Percentiles rank a stretch among this genome's conserved stretches.
phyloP scores from a whole-genome alignment of 228 moss, liverwort and hornwort species.

The Sphagnum fallax region DNA sequence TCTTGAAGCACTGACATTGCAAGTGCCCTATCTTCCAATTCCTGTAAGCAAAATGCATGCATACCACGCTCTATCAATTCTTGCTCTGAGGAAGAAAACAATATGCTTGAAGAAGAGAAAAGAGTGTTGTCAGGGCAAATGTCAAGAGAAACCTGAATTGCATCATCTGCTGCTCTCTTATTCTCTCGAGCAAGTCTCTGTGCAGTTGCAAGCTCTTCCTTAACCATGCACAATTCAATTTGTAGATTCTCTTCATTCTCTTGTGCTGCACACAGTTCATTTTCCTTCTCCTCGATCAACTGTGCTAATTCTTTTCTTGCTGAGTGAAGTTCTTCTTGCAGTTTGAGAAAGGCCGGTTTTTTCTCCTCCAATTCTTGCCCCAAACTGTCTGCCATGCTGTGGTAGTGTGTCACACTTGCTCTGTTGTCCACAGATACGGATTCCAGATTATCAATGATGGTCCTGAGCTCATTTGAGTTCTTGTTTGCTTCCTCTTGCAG shows the following conservation, averaged over 20 bases:
- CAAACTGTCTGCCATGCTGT: not conserved
- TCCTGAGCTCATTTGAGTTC: conserved; percentile 8
- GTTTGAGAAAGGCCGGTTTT: not conserved
- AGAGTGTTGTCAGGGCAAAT: not conserved
- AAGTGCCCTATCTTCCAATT: conserved; percentile 13
- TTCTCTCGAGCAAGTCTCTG: not conserved
- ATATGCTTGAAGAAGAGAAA: not conserved
- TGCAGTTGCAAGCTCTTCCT: conserved; percentile 8
- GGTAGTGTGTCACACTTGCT: not conserved
- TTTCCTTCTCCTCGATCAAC: conserved; percentile 7
- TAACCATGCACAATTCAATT: conserved; percentile 10
- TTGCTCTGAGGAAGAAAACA: not conserved
- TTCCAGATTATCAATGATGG: conserved; percentile 2
- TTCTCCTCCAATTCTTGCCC: conserved; percentile 11
- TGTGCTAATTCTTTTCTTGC: conserved; percentile 2
- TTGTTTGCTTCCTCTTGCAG: conserved; percentile 10
- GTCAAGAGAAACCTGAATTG: not conserved
- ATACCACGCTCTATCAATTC: not conserved
- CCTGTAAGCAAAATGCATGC: conserved; percentile 8
- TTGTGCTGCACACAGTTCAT: conserved; percentile 8
- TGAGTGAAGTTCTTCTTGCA: conserved; percentile 11
- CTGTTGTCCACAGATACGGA: conserved; percentile 8
- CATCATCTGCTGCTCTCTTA: not conserved
- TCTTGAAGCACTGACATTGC: conserved; percentile 14
- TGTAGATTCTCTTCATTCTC: conserved; percentile 11